These are phyloP conservation scores for Astrothelium macrocarpum DNA, from an alignment of 495 filamentous ascomycete species.

Conservation along the genomic window DNA sequence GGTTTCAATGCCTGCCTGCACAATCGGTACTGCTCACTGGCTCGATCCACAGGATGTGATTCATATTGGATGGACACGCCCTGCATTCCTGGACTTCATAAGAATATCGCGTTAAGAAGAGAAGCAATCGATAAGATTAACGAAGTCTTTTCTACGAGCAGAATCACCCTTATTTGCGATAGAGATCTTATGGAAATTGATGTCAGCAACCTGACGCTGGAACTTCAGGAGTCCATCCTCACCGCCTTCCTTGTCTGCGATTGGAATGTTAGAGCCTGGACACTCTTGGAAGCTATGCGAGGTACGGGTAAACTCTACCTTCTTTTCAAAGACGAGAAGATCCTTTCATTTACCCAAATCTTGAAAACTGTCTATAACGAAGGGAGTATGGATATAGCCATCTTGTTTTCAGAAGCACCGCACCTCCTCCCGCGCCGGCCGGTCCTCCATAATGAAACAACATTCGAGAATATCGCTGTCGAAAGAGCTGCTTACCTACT, in stretches of 20 bases:
- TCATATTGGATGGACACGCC: constrained; percentile 28
- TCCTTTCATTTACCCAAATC: constrained; percentile 14
- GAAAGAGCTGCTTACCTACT: not conserved
- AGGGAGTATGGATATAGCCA: constrained; percentile 10
- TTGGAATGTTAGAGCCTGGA: constrained; percentile 27
- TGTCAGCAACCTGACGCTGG: not conserved
- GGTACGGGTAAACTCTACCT: constrained; percentile 18
- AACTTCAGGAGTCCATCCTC: constrained; percentile 15
- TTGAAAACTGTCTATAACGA: constrained; percentile 10
- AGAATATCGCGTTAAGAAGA: constrained; percentile 11
- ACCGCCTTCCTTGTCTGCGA: constrained; percentile 22
- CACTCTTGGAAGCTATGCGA: constrained; percentile 22
- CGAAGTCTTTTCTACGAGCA: constrained; percentile 18
- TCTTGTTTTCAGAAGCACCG: constrained; percentile 4
- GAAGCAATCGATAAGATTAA: constrained; percentile 24
- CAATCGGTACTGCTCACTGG: constrained; percentile 15
- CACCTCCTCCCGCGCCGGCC: not conserved
- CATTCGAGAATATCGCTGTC: not conserved
- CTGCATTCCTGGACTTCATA: constrained; percentile 22
- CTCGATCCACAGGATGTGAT: constrained; percentile 13
- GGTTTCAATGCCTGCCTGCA: constrained; percentile 24
- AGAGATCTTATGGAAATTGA: constrained; percentile 22
- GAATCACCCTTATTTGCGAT: constrained; percentile 21
- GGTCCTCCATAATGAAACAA: not conserved
- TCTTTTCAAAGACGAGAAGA: constrained; percentile 18